phyloP scores from a whole-genome alignment of 768 basidiomycete species.

The Leccinum aurantiacum region DNA sequence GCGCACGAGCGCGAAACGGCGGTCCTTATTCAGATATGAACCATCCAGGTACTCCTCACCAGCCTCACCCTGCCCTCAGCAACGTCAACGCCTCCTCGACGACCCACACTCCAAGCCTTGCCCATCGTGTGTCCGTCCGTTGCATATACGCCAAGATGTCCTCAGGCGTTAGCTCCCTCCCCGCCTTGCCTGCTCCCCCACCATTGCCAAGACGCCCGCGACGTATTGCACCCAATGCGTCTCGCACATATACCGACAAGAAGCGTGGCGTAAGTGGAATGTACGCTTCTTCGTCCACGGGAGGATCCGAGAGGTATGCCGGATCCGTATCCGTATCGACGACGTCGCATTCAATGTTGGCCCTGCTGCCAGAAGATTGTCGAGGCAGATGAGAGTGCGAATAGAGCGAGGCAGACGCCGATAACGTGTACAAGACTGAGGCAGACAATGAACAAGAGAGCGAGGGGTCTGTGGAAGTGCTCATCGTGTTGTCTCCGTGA shows the following conservation, averaged over 20 bases:
- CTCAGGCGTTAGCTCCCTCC: slow-evolving; percentile 35
- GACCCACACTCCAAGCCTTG: slow-evolving; percentile 59
- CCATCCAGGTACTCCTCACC: background rate
- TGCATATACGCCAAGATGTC: slow-evolving; percentile 48
- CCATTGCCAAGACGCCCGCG: background rate
- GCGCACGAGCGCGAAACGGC: background rate
- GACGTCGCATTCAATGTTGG: background rate
- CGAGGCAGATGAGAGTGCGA: slow-evolving; percentile 28
- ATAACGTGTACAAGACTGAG: slow-evolving; percentile 27
- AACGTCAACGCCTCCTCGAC: slow-evolving; percentile 59
- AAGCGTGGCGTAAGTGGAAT: slow-evolving; percentile 55
- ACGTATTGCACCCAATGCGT: slow-evolving; percentile 42
- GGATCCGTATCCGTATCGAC: slow-evolving; percentile 40
- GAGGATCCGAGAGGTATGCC: slow-evolving; percentile 60
- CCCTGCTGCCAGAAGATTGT: background rate
- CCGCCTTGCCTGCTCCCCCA: slow-evolving; percentile 1
- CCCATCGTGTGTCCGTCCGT: slow-evolving; percentile 63
- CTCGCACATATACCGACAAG: slow-evolving; percentile 48
- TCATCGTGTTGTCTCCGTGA: slow-evolving; percentile 15
- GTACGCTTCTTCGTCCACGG: slow-evolving; percentile 57
- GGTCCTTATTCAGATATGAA: background rate
- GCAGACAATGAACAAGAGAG: slow-evolving; percentile 23
- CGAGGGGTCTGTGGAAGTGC: slow-evolving; percentile 23
- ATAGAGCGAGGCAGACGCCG: slow-evolving; percentile 24
- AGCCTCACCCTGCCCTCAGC: slow-evolving; percentile 4